Base-by-base conservation (phyloP, 495 filamentous ascomycete genomes). In the Chlorociboria aeruginascens region DNA sequence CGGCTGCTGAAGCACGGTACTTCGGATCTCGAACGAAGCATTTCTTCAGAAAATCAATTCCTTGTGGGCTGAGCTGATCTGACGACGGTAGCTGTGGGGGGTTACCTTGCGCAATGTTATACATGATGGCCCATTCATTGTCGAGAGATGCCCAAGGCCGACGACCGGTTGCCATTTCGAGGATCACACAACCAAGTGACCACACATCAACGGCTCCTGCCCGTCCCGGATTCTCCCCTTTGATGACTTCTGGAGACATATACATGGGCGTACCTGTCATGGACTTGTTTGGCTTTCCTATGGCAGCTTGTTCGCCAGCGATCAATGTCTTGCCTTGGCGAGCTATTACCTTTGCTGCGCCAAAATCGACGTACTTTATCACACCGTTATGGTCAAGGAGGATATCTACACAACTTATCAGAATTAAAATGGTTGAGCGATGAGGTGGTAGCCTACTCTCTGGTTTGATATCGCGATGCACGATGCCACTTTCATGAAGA, bases 81-180 rank as follows among this genome's bases (percentile, higher is more conserved):
- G 71, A 64, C 2, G 72, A 67, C 11, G 92, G 92, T 30, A 97
- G 70, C 51, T 85, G 80, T 2, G 92, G 92, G 46, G 86, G 81
- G 53, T 96, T 94, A 45, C 92, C 92, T 57, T 94, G 89, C 3
- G 92, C 92, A 52, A 98, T 98, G 65, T 97, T 96, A 77, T 95
- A 98, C 92, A 98, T 98, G 67, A 98, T 97, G 32, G 92, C 92
- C 90, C 92, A 98, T 63, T 98, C 92, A 62, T 98, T 98, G 67
- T 98, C 92, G 7, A 97, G 76, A 52, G 80, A 83, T n/a, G 89
- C 89, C 92, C 92, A 98, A 14, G 92, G 92, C 28, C 93, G 81
- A 43, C 88, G 78, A 30, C 92, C 92, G 1, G 89, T 97, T 13
- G 88, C 87, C 93, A 97, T 97, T 63, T 98, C 92, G 29, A 95